These are phyloP conservation scores for Aspergillus baeticus DNA, from an alignment of 495 filamentous ascomycete genomes.

Conservation along the genomic window DNA sequence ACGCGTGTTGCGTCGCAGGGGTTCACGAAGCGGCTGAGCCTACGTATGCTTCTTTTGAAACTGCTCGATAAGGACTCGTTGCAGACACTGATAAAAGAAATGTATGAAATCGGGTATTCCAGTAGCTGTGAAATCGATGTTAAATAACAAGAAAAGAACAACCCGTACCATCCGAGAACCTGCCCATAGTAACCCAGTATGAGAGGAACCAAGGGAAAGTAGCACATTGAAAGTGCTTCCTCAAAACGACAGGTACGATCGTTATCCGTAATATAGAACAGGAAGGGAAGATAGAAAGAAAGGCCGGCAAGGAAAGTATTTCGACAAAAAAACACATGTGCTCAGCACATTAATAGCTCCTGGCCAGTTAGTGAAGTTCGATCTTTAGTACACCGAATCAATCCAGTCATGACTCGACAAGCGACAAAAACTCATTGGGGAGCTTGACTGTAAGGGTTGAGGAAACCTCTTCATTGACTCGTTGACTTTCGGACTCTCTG, in stretches of 20 bases:
- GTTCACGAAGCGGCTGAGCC: too few relatives aligned
- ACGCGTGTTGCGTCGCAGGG: too few relatives aligned
- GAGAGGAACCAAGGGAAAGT: background rate
- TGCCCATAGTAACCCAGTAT: conserved; percentile 3
- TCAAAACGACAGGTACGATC: background rate
- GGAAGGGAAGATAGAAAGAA: background rate
- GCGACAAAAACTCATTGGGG: background rate
- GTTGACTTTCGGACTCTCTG: conserved; percentile 44
- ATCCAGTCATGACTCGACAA: background rate
- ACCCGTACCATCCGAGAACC: background rate
- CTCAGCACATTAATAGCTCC: conserved; percentile 27
- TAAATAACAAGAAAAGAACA: background rate
- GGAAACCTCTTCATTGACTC: conserved; percentile 12
- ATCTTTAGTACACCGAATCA: background rate
- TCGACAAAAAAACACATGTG: conserved; percentile 19
- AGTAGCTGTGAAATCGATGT: background rate
- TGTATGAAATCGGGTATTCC: background rate
- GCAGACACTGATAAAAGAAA: background rate
- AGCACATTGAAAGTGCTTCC: background rate
- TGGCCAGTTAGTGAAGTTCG: conserved; percentile 12
- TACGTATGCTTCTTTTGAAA: too few relatives aligned
- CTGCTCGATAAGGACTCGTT: too few relatives aligned
- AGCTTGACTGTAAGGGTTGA: background rate
- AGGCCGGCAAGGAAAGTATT: background rate
- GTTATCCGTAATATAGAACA: background rate